Base-by-base conservation (phyloP, 495 filamentous ascomycete genomes). In the Xanthoparmelia taractica region DNA sequence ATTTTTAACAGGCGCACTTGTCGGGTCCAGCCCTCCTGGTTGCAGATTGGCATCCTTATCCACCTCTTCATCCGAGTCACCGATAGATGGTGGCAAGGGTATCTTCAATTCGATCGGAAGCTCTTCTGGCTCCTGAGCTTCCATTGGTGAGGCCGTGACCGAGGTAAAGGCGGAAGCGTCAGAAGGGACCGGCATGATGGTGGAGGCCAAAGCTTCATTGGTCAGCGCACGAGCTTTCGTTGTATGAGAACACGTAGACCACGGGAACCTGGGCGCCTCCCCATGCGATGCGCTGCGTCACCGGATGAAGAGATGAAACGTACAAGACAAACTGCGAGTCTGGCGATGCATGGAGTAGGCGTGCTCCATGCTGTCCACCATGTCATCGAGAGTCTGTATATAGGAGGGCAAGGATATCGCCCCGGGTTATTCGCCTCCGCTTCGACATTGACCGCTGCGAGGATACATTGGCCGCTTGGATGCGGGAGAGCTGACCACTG, bases 291-390 rank as follows among this genome's bases (percentile, higher is more conserved):
- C 37, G 20, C 8, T 52, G 31, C 47, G 43, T 52, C 41, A 65
- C 33, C 56, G 13, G 40, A 50, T 38, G 41, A 47, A 34, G 36
- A 38, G 37, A 31, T 45, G 33, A 25, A 23, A 69, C 69, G 48
- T 67, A 71, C 69, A 71, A 50, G 69, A 67, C 48, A 71, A 43
- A 52, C 69, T 69, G 34, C 69, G 65, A 34, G 59, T 20, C 55
- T 68, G 64, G 2, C 60, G 61, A 59, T 71, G 69, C 50, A 68
- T 63, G 40, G 59, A 58, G 58, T 69, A 71, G 37, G 34, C 52
- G 48, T 63, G 59, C 45, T 69, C 69, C 69, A 71, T 69, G 57
- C 52, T 66, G 31, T 64, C 66, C 54, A 64, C 61, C 61, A 64
- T 67, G 61, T 63, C 66, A 64, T 67, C 13, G 59, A 40, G 38